Evolutionary conservation across 129 eudicot species (phyloP), one percentile per base, ranked within the genome.

Genomic region (Lactuca sativa): DNA sequence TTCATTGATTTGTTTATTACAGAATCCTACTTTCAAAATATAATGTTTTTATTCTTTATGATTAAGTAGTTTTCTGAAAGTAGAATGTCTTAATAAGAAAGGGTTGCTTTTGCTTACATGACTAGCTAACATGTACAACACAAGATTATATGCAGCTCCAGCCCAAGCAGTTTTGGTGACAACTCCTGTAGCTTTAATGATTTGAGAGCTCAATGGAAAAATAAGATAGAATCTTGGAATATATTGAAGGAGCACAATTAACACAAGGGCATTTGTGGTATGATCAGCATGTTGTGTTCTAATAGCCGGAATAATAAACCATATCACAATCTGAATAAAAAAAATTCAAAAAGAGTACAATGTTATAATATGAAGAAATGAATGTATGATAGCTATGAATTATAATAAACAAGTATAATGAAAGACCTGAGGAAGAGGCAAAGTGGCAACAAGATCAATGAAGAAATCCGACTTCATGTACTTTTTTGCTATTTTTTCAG

Each of bases 131-230:
- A 89, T 92, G 75, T 84, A 92, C 60, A 89, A 82, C 9, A 89
- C 77, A 21, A 92, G 88, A 89, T 92, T 89, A 62, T 92, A 92
- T 5, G 95, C 96, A 12, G 98, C 98, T 9, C 98, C 98, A 1
- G 98, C 95, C 98, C 98, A 89, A 9, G 96, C 98, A 1, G 98
- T 92, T 40, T 83, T 87, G 59, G 98, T 81, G 71, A 89, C 90
- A 10, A 92, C 90, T 54, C 98, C 98, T 43, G 95, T 84, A 41
- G 96, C 83, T 85, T 83, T 89, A 75, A 89, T 85, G 41, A 92
- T 85, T 77, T 86, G 81, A 44, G 96, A 85, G 65, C 92, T 89
- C 59, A 92, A 74, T 3, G 96, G 98, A 47, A 86, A 89, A 57
- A 86, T 86, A 57, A 86, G 78, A 83, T 85, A 92, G 21, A 92